Base-by-base conservation (phyloP, 148 eudicot genomes). In the Arbutus unedo region DNA sequence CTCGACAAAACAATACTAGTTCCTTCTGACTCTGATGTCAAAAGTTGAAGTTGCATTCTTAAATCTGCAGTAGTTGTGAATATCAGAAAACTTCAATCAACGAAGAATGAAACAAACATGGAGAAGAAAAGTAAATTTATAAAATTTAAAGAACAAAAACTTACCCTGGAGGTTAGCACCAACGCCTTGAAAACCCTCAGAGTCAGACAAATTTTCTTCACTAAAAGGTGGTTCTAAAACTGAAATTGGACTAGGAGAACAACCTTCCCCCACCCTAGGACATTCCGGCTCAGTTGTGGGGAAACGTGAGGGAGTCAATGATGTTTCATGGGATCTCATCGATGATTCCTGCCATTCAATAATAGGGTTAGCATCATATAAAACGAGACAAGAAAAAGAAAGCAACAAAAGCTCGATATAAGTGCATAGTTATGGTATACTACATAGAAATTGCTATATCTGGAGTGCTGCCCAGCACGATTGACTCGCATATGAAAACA, bases 1-100 rank as follows among this genome's bases (percentile, higher is more conserved):
- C 90, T 91, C 50, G 93, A 92, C 80, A 90, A 82, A 68, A 50
- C 79, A 91, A 91, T 89, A 54, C 81, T 57, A 51, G 86, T 88
- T 75, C 91, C 95, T 47, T 88, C 88, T 6, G 88, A 82, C 70
- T 89, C 82, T 45, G 85, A 81, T 45, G 89, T 82, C 31, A 88
- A 71, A 66, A 82, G 83, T 79, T 88, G 91, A 85, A 91, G 89
- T 84, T 86, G 87, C 85, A 59, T 78, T 31, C 77, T 86, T 48
- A 90, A 85, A 48, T 86, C 94, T 93, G 64, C 79, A 78, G 47
- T 79, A 79, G 13, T 51, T 74, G n/a, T 49, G 50, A 81, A 80
- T 56, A 47, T 80, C 82, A 66, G 43, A 25, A 43, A 60, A 48
- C 47, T 74, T 53, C 23, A 60, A 53, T 74, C 47, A 25, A 73